Base-by-base conservation (phyloP, 2,329 filamentous ascomycete genomes). In the Phoma sp. region DNA sequence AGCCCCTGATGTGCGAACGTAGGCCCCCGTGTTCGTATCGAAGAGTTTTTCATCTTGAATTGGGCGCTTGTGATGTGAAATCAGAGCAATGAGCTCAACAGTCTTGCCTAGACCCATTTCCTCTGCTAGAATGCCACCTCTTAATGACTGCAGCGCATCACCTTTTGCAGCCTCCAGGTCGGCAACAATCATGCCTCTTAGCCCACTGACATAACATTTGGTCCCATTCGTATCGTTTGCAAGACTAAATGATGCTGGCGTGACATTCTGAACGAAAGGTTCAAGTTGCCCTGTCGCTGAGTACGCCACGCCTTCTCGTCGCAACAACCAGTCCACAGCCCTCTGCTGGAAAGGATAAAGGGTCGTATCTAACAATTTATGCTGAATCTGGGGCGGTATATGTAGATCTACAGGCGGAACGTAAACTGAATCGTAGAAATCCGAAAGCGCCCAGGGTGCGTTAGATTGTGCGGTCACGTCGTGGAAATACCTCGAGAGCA, bases 41-140 rank as follows among this genome's bases (percentile, higher is more conserved):
- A 68, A 69, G 14, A 72, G 34, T 20, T 64, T 59, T 9, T 30
- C 53, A 17, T 61, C 26, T 6, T 46, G 28, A 0, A 58, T 29
- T 33, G 57, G 32, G 25, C 83, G 81, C 32, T 72, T 78, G 67
- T 93, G 85, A 20, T 89, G 77, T 7, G 85, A 78, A n/a, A 92
- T 84, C 10, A 93, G 78, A 4, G 87, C 83, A 37, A 92, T 84
- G 2, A 91, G 80, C 74, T 93, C 91, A 3, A 93, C 79, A 0
- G 90, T 93, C 72, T 93, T 93, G 1, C 90, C 90, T 1, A 93
- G 77, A 0, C 90, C 90, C 90, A 93, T 93, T 72, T 93, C 90
- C 67, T 93, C 90, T 0, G 89, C 86, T 5, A 93, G 76, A 40
- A 92, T 87, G 0, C 89, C 89, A 2, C 86, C 86, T 29, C 67